Percentiles rank a stretch among this genome's conserved stretches.
Conservation (phyloP, 306 rosid species). For the Senna siamea region DNA sequence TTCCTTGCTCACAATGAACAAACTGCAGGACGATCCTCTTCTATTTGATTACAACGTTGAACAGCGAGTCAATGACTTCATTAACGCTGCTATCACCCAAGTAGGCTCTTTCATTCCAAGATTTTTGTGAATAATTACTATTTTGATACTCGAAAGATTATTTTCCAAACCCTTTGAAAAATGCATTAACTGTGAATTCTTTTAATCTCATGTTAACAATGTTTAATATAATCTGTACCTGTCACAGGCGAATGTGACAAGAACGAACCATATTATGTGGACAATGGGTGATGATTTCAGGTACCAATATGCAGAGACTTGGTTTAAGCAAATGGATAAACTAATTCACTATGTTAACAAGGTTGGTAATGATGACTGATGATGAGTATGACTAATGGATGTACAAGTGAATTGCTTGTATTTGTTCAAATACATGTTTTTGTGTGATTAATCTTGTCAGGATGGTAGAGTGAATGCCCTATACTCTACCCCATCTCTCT, state of each 20-base stretch:
- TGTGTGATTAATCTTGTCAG: slow-evolving; percentile 51
- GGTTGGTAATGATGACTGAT: slow-evolving; percentile 43
- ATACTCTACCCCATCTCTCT: slow-evolving; percentile 91
- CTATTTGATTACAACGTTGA: slow-evolving; percentile 69
- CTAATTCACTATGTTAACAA: slow-evolving; percentile 84
- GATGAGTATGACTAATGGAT: slow-evolving; percentile 2
- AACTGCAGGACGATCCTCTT: slow-evolving; percentile 77
- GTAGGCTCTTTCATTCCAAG: slow-evolving; percentile 44
- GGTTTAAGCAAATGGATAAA: slow-evolving; percentile 95
- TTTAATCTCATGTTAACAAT: no score
- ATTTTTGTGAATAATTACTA: not conserved
- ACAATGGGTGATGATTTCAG: slow-evolving; percentile 97
- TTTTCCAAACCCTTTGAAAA: no score
- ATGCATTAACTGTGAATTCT: no score
- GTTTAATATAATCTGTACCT: slow-evolving; percentile 1
- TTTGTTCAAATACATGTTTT: slow-evolving; percentile 32
- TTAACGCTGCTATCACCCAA: slow-evolving; percentile 58
- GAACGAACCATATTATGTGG: slow-evolving; percentile 91
- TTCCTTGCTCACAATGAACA: slow-evolving; percentile 33
- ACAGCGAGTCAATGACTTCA: slow-evolving; percentile 67
- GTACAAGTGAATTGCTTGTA: not conserved
- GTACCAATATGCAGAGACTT: slow-evolving; percentile 90
- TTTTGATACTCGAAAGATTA: no score
- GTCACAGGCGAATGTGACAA: slow-evolving; percentile 79
- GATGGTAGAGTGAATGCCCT: slow-evolving; percentile 88